Base-by-base conservation (phyloP, 169 alveolate species). In the Plasmodium knowlesi region DNA sequence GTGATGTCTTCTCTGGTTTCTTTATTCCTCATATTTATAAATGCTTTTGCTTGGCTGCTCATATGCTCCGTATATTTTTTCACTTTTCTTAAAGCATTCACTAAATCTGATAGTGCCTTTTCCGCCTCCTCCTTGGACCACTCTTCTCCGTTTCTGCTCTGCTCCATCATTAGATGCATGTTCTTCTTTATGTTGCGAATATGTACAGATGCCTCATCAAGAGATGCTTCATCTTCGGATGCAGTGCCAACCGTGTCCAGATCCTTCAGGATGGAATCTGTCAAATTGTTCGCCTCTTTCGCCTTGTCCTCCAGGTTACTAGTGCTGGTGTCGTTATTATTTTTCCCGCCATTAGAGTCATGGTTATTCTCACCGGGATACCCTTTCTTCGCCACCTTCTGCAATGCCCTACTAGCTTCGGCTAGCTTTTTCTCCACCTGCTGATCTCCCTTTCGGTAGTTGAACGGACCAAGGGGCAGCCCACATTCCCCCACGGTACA, bases 1-100 rank as follows among this genome's bases (percentile, higher is more conserved):
- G 94, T 88, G 16, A 88, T 32, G 37, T 88, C 88, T 25, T 37
- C 82, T 78, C 57, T 25, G 30, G 79, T 34, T 53, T 73, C 80
- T 5, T 12, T 19, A 16, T n/a, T 73, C 41, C 19, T 73, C 19
- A 73, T 73, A n/a, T 73, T 73, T 22, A 61, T 61, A 25, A 22
- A 25, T 61, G 74, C 28, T 61, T 61, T 19, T n/a, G 74, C 28
- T 0, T 61, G 74, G 25, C 14, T 61, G 14, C 28, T 61, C 74
- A 61, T 61, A 3, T 61, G 74, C 5, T 61, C 32, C 30, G 74
- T 61, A 19, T 22, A 2, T 5, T 22, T 25, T 61, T 61, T 61
- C 32, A 61, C 74, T 25, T 9, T 2, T 25, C 19, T 61, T 25
- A 61, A 61, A 8, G 37, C 19, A 10, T 19, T 5, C 34, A 19